phyloP scores from a whole-genome alignment of 2,329 filamentous ascomycete genomes.

The Fragosphaeria purpurea region DNA sequence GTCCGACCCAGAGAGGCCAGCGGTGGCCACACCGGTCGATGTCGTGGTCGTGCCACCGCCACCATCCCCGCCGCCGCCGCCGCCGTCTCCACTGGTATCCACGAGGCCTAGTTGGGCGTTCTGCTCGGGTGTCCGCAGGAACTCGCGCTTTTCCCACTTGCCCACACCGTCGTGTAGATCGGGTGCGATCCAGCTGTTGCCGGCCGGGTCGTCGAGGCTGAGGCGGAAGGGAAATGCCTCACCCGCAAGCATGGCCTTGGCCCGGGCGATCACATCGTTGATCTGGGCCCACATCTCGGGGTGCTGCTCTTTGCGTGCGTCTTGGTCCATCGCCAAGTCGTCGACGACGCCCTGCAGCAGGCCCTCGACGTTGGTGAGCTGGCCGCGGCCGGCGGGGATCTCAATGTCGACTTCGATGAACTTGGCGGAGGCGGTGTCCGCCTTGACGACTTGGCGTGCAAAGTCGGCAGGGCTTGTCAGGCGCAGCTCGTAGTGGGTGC shows the following conservation, averaged over 20 bases:
- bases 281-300: conserved; percentile 75
- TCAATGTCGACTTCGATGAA: conserved; percentile 90
- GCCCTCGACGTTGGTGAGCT: conserved; percentile 89
- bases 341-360: conserved; percentile 68
- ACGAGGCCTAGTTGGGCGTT: conserved; percentile 77
- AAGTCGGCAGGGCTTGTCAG: conserved; percentile 66
- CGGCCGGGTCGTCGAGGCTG: conserved; percentile 79
- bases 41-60: conserved; percentile 9
- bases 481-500: conserved; percentile 72
- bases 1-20: conserved; percentile 28
- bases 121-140: conserved; percentile 70
- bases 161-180: conserved; percentile 68
- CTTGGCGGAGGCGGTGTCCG: conserved; percentile 74
- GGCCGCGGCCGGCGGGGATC: conserved; percentile 80
- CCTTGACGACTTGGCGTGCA: conserved; percentile 81
- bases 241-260: conserved; percentile 68
- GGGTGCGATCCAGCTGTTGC: conserved; percentile 94
- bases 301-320: conserved; percentile 64
- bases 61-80: conserved; percentile 31
- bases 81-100: conserved; percentile 28
- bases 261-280: conserved; percentile 61
- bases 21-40: conserved; percentile 14
- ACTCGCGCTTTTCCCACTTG: conserved; percentile 84
- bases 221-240: conserved; percentile 79
- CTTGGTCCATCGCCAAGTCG: conserved; percentile 73